Conservation (phyloP, 2,329 filamentous ascomycete species). For the Alternaria sp. region DNA sequence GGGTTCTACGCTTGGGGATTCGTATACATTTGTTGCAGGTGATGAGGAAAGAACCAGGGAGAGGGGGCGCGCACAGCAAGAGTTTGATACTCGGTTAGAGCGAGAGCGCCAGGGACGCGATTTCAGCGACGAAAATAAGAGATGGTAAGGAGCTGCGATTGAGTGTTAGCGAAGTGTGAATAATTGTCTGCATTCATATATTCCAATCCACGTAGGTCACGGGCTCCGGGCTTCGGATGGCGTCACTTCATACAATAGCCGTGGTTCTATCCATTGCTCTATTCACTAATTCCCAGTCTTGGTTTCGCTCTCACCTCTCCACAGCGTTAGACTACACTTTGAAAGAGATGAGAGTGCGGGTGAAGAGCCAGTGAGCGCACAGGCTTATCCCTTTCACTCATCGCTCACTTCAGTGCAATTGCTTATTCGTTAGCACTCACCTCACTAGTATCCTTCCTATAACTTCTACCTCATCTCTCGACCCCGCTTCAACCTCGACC, state of each 20-base stretch:
- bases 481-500: not conserved
- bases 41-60: conserved; percentile 57
- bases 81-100: conserved; percentile 61
- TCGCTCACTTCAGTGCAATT: not conserved
- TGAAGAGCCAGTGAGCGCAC: not conserved
- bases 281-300: not conserved
- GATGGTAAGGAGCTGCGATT: conserved; percentile 34
- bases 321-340: not conserved
- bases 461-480: not conserved
- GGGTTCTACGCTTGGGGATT: conserved; percentile 52
- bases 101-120: conserved; percentile 59
- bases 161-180: not conserved
- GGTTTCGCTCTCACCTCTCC: not conserved
- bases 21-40: conserved; percentile 55
- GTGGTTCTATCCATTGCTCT: not conserved
- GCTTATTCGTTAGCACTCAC: not conserved
- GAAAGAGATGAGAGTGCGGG: not conserved
- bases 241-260: not conserved
- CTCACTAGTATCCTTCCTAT: not conserved
- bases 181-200: not conserved
- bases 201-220: not conserved
- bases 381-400: not conserved
- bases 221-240: not conserved
- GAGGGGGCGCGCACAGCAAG: conserved; percentile 58
- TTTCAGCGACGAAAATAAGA: conserved; percentile 47